Conservation (phyloP, 75 land plant species). For the Picea sitchensis region DNA sequence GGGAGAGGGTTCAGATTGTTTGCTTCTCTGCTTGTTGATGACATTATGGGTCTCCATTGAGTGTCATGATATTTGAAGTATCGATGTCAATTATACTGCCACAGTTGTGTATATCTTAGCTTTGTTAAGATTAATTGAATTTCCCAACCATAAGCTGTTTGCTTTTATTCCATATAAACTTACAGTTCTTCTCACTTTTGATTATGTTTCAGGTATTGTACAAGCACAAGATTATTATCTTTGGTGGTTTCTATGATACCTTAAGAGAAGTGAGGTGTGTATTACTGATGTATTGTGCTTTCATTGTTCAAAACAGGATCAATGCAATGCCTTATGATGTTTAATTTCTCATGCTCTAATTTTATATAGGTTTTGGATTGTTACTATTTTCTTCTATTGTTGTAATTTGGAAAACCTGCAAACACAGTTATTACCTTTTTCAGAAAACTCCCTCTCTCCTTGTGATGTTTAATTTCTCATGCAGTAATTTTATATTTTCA, state of each 20-base stretch:
- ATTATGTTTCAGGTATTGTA: conserved; percentile 67
- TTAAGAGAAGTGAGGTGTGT: conserved; percentile 98
- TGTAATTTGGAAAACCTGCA: not conserved
- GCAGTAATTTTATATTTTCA: too few species aligned
- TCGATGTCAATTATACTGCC: not conserved
- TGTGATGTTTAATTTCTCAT: too few species aligned
- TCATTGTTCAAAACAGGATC: not conserved
- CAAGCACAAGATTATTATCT: conserved; percentile 94
- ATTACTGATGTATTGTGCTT: conserved; percentile 3
- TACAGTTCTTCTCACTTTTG: conserved; percentile 2
- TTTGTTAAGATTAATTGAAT: not conserved
- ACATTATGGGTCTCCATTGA: not conserved
- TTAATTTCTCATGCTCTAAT: not conserved
- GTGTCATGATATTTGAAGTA: not conserved
- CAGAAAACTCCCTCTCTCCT: not conserved
- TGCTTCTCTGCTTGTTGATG: not conserved
- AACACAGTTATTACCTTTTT: not conserved
- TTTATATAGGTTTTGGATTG: not conserved
- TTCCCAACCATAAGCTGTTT: not conserved
- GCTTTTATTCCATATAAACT: not conserved
- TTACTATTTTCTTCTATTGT: not conserved
- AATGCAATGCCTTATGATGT: not conserved
- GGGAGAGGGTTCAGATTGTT: not conserved
- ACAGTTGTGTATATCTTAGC: not conserved
- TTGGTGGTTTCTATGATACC: conserved; percentile 99